phyloP scores from a whole-genome alignment of 345 rosid genomes.

The Cardamine occulta region DNA sequence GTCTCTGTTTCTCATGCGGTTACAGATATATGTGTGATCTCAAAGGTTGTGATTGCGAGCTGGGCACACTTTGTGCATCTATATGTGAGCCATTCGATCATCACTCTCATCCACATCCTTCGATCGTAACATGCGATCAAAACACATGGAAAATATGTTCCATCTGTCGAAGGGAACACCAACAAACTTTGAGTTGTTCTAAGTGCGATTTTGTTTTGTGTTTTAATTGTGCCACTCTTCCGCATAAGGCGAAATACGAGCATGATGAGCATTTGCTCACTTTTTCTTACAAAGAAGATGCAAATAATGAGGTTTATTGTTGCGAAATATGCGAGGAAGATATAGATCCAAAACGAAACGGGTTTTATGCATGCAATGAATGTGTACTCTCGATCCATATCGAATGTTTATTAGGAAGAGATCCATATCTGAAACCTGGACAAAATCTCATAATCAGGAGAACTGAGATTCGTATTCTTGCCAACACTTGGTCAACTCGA shows the following conservation, averaged over 20 bases:
- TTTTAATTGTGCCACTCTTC: background rate
- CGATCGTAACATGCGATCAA: background rate
- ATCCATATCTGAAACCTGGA: background rate
- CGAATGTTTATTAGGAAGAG: background rate
- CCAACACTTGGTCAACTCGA: background rate
- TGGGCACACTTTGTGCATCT: background rate
- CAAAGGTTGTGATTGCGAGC: background rate
- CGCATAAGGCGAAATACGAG: background rate
- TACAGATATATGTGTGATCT: background rate
- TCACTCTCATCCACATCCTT: background rate
- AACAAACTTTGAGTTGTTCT: background rate
- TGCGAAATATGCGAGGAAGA: background rate
- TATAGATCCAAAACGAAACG: background rate
- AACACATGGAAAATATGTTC: background rate
- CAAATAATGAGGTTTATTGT: background rate
- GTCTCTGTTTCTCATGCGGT: background rate
- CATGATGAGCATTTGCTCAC: background rate
- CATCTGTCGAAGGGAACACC: background rate
- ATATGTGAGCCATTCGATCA: conserved; percentile 8
- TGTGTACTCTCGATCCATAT: background rate
- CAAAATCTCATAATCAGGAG: background rate
- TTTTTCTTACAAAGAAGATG: background rate
- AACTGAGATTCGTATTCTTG: background rate
- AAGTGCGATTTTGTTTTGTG: background rate
- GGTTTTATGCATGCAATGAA: conserved; percentile 7